Conservation (phyloP, 768 basidiomycete genomes). For the Leccinum rimulosum region DNA sequence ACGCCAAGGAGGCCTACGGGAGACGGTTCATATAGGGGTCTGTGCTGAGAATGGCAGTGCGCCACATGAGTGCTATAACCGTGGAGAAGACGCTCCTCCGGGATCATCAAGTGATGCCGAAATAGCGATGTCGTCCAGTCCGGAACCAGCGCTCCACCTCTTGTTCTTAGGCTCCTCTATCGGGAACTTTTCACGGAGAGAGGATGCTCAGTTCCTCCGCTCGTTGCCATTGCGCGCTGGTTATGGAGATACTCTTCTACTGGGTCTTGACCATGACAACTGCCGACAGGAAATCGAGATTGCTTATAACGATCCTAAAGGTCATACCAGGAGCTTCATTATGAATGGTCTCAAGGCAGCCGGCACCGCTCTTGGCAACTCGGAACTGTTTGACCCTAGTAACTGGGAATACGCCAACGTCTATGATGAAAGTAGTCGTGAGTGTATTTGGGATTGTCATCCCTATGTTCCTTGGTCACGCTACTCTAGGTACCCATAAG, state of each 20-base stretch:
- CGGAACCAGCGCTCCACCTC: conserved; percentile 67
- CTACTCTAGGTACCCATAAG: conserved; percentile 69
- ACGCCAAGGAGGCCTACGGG: conserved; percentile 37
- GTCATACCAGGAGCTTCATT: conserved; percentile 72
- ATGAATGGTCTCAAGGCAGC: conserved; percentile 81
- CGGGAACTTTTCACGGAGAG: conserved; percentile 81
- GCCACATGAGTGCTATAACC: conserved; percentile 7
- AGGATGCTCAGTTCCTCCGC: conserved; percentile 69
- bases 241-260: conserved; percentile 75
- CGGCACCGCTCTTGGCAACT: conserved; percentile 65
- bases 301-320: conserved; percentile 84
- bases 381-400: conserved; percentile 55
- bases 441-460: conserved; percentile 18
- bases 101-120: conserved; percentile 29
- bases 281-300: conserved; percentile 65
- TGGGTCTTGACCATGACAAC: conserved; percentile 90
- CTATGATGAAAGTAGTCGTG: conserved; percentile 56
- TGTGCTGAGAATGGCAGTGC: not conserved
- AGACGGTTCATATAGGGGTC: conserved; percentile 6
- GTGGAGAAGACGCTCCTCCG: conserved; percentile 36
- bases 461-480: not conserved
- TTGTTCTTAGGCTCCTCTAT: conserved; percentile 91
- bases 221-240: conserved; percentile 75
- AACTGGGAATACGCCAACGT: conserved; percentile 74
- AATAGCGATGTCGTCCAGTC: conserved; percentile 41